Evolutionary conservation across 2,329 filamentous ascomycete genomes (phyloP).

Genomic region (Exserohilum turcica): DNA sequence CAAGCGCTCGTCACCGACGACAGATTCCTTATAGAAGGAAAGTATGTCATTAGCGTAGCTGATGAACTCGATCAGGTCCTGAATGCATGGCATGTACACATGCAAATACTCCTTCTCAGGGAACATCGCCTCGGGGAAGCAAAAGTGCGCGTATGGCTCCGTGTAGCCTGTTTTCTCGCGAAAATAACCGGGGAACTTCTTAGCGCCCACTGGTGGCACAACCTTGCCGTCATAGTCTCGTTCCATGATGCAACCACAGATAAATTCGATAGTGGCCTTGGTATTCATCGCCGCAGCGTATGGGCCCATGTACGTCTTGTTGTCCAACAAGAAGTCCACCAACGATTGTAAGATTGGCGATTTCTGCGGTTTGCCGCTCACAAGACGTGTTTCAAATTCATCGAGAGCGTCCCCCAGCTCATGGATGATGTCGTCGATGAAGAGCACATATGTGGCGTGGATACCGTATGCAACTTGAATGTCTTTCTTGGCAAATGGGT

Average conservation of each 20-base stretch:
- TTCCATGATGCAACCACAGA: slow-evolving; percentile 19
- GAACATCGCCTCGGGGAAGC: slow-evolving; percentile 18
- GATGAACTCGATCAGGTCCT: slow-evolving; percentile 22
- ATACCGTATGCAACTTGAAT: slow-evolving; percentile 20
- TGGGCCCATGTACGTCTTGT: slow-evolving; percentile 1
- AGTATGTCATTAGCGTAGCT: slow-evolving; percentile 22
- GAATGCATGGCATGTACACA: slow-evolving; percentile 21
- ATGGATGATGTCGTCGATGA: slow-evolving; percentile 21
- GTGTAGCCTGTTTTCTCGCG: slow-evolving; percentile 19
- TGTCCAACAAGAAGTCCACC: slow-evolving; percentile 11
- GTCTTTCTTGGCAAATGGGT: slow-evolving; percentile 16
- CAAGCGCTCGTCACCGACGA: slow-evolving; percentile 14
- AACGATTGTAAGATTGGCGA: slow-evolving; percentile 20
- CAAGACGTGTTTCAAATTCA: slow-evolving; percentile 15
- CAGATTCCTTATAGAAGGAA: slow-evolving; percentile 20
- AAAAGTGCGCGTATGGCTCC: slow-evolving; percentile 20
- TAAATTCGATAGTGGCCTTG: slow-evolving; percentile 19
- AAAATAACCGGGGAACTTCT: slow-evolving; percentile 19
- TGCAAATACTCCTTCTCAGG: slow-evolving; percentile 17
- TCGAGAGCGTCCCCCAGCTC: slow-evolving; percentile 17
- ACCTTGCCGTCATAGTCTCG: slow-evolving; percentile 18
- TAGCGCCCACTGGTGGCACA: slow-evolving; percentile 13
- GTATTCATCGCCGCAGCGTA: slow-evolving; percentile 20
- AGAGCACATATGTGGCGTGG: slow-evolving; percentile 19
- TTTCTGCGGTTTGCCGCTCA: slow-evolving; percentile 16